Conservation (phyloP, 1,284 basidiomycete genomes). For the Ceratobasidium sp. region DNA sequence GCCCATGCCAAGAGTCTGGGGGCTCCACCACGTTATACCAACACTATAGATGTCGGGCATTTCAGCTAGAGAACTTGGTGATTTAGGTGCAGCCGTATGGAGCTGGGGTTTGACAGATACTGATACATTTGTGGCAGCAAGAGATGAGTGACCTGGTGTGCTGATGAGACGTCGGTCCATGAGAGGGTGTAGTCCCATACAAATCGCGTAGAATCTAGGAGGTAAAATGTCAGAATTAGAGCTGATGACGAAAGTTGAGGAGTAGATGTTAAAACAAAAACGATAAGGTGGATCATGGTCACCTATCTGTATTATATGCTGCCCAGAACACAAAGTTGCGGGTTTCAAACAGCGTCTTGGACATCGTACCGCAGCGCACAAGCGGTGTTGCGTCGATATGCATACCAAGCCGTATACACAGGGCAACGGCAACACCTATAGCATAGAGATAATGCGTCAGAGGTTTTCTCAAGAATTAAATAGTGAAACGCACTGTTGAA, state of each 20-base stretch:
- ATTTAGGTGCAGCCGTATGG: too few relatives aligned
- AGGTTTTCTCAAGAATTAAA: background rate
- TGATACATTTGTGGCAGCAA: background rate
- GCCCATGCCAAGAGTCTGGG: conserved; percentile 4
- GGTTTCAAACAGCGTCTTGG: conserved; percentile 11
- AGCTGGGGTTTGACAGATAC: background rate
- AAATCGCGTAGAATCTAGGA: background rate
- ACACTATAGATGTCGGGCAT: background rate
- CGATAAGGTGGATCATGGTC: too few relatives aligned
- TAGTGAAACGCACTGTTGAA: background rate
- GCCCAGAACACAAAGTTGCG: conserved; percentile 17
- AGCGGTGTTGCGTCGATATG: conserved; percentile 14
- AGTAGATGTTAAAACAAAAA: background rate
- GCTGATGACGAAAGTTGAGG: background rate
- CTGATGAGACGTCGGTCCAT: conserved; percentile 10
- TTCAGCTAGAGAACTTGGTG: background rate
- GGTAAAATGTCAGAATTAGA: background rate
- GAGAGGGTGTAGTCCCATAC: conserved; percentile 7
- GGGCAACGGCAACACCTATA: conserved; percentile 8
- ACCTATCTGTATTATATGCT: conserved; percentile 6
- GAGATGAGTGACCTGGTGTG: conserved; percentile 1
- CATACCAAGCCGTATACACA: conserved; percentile 12
- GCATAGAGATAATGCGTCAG: background rate
- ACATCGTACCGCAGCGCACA: background rate
- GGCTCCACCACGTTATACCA: background rate